These are phyloP conservation scores for Cymbomonas tetramitiformis DNA, from an alignment of 139 green algal genomes.

Conservation along the genomic window DNA sequence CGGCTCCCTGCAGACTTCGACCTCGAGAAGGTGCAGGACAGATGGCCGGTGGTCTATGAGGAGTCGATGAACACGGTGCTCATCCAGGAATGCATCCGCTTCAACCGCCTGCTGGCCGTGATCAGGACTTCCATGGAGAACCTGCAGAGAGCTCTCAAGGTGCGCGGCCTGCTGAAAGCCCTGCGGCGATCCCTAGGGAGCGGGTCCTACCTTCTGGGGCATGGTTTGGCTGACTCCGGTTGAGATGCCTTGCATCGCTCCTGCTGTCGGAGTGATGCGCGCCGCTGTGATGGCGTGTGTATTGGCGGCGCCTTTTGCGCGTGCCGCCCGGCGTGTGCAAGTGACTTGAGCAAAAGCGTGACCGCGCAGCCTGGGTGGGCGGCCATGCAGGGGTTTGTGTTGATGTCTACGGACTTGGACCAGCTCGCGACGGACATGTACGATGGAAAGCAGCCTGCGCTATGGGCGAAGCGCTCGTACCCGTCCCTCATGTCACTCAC, in stretches of 20 bases:
- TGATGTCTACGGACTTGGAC: constrained; percentile 63
- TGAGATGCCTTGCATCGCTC: too few species aligned
- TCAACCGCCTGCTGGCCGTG: constrained; percentile 50
- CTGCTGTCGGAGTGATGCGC: too few species aligned
- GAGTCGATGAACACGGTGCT: constrained; percentile 65
- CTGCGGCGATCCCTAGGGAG: too few species aligned
- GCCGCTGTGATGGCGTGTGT: too few species aligned
- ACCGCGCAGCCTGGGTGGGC: too few species aligned
- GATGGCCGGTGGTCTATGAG: constrained; percentile 59
- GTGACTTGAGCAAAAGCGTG: too few species aligned
- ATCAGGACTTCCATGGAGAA: constrained; percentile 29
- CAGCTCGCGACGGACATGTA: constrained; percentile 40
- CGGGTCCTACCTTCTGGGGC: too few species aligned
- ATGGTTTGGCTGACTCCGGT: too few species aligned
- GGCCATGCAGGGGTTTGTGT: constrained; percentile 50
- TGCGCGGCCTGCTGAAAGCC: too few species aligned
- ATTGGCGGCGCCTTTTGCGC: too few species aligned
- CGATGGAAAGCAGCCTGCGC: constrained; percentile 13
- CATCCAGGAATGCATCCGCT: constrained; percentile 52
- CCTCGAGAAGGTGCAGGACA: constrained; percentile 46
- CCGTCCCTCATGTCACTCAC: constrained; percentile 56
- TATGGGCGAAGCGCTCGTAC: constrained; percentile 39
- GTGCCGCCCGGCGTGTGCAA: too few species aligned
- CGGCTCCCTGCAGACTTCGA: constrained; percentile 45
- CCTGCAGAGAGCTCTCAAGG: constrained; percentile 36